These are phyloP conservation scores for Baudoinia panamericana DNA, from an alignment of 495 filamentous ascomycete species.

Conservation along the genomic window DNA sequence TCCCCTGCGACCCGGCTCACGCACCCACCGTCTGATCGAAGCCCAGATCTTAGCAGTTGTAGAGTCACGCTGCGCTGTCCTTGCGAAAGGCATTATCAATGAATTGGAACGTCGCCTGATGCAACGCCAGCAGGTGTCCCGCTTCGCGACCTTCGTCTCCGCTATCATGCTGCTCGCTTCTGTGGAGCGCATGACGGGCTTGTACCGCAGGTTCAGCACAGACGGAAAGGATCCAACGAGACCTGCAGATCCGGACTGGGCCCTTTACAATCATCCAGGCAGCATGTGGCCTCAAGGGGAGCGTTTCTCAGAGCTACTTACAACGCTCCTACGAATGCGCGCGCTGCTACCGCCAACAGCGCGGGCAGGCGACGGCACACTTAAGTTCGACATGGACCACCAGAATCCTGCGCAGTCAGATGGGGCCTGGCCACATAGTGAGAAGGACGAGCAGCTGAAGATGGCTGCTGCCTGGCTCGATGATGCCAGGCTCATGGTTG, in stretches of 20 bases:
- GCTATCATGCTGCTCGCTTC: conserved; percentile 64
- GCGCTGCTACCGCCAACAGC: conserved; percentile 52
- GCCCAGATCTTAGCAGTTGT: conserved; percentile 60
- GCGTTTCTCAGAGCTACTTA: conserved; percentile 54
- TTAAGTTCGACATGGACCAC: conserved; percentile 1
- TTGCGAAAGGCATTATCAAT: conserved; percentile 56
- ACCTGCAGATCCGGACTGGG: conserved; percentile 38
- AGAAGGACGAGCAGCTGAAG: neutral
- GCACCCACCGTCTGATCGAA: conserved; percentile 42
- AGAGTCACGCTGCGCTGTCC: conserved; percentile 54
- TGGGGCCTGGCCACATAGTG: neutral
- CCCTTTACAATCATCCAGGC: conserved; percentile 52
- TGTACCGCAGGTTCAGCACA: conserved; percentile 35
- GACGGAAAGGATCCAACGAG: neutral
- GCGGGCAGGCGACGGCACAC: conserved; percentile 1
- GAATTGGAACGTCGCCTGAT: conserved; percentile 60
- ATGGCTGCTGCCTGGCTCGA: neutral
- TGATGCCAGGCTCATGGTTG: neutral
- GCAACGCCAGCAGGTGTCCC: conserved; percentile 56
- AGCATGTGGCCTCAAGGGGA: conserved; percentile 59
- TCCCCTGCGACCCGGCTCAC: too few relatives aligned
- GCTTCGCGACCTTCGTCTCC: conserved; percentile 63
- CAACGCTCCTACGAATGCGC: conserved; percentile 64
- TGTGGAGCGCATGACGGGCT: conserved; percentile 72
- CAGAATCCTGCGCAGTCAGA: neutral